Evolutionary conservation across 768 basidiomycete genomes (phyloP).

Genomic region (Lentinula guzmanii): DNA sequence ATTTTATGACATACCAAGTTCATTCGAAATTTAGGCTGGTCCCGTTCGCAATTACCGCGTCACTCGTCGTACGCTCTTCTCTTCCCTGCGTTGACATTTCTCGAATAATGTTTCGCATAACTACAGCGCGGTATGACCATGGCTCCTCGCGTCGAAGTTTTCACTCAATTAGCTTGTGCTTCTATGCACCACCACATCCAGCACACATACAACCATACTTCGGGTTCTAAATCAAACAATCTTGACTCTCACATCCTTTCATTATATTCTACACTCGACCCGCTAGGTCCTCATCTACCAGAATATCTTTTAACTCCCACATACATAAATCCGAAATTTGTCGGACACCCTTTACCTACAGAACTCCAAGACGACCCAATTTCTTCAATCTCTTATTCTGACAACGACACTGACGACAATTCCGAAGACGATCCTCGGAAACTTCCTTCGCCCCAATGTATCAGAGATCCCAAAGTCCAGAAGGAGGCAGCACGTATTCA

Average conservation of each 20-base stretch:
- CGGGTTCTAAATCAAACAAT: neutral
- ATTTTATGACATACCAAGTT: neutral
- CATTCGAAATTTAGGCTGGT: constrained; percentile 52
- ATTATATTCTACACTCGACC: constrained; percentile 24
- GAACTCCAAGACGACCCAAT: neutral
- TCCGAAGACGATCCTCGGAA: constrained; percentile 25
- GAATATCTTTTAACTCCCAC: constrained; percentile 4
- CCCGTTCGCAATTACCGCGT: constrained; percentile 63
- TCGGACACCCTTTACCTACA: constrained; percentile 5
- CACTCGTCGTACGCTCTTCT: constrained; percentile 54
- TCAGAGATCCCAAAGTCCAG: constrained; percentile 54
- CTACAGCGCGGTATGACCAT: constrained; percentile 80
- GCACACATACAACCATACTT: constrained; percentile 15
- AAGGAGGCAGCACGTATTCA: constrained; percentile 68
- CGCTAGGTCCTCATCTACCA: constrained; percentile 23
- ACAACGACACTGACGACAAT: constrained; percentile 11
- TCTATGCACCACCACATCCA: constrained; percentile 38
- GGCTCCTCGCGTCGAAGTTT: constrained; percentile 75
- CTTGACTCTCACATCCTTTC: constrained; percentile 5
- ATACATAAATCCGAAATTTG: neutral
- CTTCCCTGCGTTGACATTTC: neutral
- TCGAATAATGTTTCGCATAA: constrained; percentile 8
- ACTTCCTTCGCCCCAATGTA: constrained; percentile 32
- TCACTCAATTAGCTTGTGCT: constrained; percentile 72
- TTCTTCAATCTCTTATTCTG: too few species aligned